Evolutionary conservation across 2,329 filamentous ascomycete genomes (phyloP).

Genomic region (Delphinella strobiligena): DNA sequence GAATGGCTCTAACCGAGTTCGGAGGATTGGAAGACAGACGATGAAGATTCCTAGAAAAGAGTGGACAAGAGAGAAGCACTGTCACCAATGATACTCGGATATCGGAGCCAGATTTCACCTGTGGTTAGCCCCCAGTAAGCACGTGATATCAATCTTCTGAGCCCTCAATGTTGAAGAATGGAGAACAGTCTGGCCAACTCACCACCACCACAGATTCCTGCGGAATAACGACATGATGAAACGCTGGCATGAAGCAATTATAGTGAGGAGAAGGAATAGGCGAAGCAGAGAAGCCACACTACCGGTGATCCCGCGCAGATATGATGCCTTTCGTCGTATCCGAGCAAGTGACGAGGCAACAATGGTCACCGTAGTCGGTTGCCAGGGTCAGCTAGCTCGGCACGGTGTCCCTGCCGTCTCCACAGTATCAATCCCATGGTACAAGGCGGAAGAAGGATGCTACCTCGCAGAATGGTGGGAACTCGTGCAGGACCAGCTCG

Average conservation of each 20-base stretch:
- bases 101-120: background rate
- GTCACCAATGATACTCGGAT: background rate
- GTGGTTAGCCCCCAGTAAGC: background rate
- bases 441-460: background rate
- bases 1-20: background rate
- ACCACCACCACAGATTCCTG: conserved; percentile 6
- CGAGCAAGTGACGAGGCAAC: conserved; percentile 3
- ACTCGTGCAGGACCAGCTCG: background rate
- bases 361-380: background rate
- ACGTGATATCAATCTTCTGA: conserved; percentile 9
- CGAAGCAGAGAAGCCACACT: conserved; percentile 32
- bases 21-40: background rate
- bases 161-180: background rate
- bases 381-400: conserved; percentile 4
- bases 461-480: conserved; percentile 4
- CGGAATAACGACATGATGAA: conserved; percentile 10
- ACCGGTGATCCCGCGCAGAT: conserved; percentile 15
- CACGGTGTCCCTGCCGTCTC: background rate
- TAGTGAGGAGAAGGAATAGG: conserved; percentile 28
- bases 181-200: background rate
- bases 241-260: conserved; percentile 26
- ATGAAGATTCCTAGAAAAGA: too few species aligned
- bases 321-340: conserved; percentile 3
- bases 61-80: too few species aligned
- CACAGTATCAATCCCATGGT: conserved; percentile 1